Evolutionary conservation across 1,284 basidiomycete genomes (phyloP).

Genomic region (Papiliotrema terrestris): DNA sequence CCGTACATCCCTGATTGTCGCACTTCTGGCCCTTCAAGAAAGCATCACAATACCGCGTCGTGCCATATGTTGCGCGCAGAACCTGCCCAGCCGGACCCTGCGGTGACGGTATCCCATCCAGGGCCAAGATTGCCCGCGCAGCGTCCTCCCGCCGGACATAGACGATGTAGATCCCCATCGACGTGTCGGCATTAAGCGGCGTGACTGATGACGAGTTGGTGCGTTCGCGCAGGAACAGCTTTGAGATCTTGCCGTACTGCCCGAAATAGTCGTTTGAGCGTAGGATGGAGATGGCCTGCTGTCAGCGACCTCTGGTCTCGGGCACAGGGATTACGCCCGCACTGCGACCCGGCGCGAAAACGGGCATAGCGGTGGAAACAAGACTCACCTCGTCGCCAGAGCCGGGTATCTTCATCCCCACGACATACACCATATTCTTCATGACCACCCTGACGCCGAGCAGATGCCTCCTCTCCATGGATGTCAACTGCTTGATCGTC

Average conservation of each 20-base stretch:
- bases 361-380: too few species aligned
- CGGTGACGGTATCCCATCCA: conserved; percentile 85
- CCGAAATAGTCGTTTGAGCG: conserved; percentile 97
- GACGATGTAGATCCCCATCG: conserved; percentile 90
- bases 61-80: conserved; percentile 92
- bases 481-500: conserved; percentile 91
- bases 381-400: conserved; percentile 71
- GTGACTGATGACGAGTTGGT: conserved; percentile 48
- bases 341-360: too few species aligned
- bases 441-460: conserved; percentile 95
- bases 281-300: conserved; percentile 83
- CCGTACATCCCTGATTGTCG: conserved; percentile 71
- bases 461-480: conserved; percentile 78
- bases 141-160: conserved; percentile 95
- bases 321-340: neutral
- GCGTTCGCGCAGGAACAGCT: conserved; percentile 90
- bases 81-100: conserved; percentile 68
- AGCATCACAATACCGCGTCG: conserved; percentile 96
- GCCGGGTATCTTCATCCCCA: conserved; percentile 78
- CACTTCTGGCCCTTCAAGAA: conserved; percentile 83
- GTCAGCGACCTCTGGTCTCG: neutral
- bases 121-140: conserved; percentile 82
- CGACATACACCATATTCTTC: conserved; percentile 93
- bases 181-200: conserved; percentile 50
- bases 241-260: conserved; percentile 96